phyloP scores from a whole-genome alignment of 2,329 filamentous ascomycete species.

The Talaromyces sp. region DNA sequence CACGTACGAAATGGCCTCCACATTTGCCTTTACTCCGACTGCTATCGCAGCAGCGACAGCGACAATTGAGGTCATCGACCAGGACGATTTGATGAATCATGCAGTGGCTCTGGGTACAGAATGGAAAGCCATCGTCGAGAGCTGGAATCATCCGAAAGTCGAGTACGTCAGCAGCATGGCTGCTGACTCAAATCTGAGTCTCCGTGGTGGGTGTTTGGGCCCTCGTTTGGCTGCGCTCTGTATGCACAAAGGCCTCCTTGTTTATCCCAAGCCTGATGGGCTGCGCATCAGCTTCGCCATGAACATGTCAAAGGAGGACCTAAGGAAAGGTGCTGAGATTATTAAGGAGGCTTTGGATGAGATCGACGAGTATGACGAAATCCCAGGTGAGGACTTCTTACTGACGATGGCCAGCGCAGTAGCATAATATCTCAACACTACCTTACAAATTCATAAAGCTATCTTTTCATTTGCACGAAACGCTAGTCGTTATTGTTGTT shows the following conservation, averaged over 20 bases:
- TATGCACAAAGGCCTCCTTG: not conserved
- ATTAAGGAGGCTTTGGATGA: not conserved
- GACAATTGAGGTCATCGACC: not conserved
- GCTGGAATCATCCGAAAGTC: not conserved
- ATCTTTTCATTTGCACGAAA: too few relatives aligned
- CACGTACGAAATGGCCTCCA: not conserved
- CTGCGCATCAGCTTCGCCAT: slow-evolving; percentile 1
- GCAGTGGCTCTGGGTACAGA: too few relatives aligned
- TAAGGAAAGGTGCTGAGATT: not conserved
- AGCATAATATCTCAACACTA: too few relatives aligned
- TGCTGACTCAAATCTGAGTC: not conserved
- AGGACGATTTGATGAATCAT: not conserved
- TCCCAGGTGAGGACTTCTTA: not conserved
- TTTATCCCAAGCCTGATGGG: not conserved
- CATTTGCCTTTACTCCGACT: not conserved
- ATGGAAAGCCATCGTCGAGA: not conserved
- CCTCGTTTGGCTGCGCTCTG: too few relatives aligned
- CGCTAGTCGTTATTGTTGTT: too few relatives aligned
- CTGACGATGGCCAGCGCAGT: too few relatives aligned
- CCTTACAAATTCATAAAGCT: too few relatives aligned
- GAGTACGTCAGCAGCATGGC: not conserved
- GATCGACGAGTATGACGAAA: not conserved
- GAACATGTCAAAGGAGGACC: not conserved
- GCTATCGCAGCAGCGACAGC: not conserved
- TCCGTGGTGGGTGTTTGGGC: too few relatives aligned